Conservation (phyloP, 192 early-diverging fungal species). For the Coemansia sp. region DNA sequence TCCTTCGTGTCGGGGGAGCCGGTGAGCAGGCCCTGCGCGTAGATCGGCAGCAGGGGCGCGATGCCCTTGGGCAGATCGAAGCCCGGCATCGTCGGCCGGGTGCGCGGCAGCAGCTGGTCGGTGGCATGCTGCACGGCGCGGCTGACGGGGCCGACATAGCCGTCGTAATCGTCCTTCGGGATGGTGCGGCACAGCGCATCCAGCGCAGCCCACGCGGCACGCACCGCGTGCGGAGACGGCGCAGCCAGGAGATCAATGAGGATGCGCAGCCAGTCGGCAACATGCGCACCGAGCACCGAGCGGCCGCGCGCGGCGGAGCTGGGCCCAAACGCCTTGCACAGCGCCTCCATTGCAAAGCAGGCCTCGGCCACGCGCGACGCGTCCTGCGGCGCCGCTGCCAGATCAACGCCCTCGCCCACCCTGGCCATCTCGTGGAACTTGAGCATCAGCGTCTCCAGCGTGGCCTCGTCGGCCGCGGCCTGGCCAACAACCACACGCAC, state of each 20-base stretch:
- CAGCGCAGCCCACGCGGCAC: conserved; percentile 77
- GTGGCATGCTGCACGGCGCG: conserved; percentile 65
- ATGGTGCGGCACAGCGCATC: conserved; percentile 78
- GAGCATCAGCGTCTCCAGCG: conserved; percentile 75
- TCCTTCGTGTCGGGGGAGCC: conserved; percentile 83
- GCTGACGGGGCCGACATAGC: conserved; percentile 69
- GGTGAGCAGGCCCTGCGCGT: conserved; percentile 90
- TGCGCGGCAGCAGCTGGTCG: conserved; percentile 36
- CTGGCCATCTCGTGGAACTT: conserved; percentile 75
- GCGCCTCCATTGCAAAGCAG: conserved; percentile 42
- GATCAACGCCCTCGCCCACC: conserved; percentile 49
- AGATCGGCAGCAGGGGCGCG: conserved; percentile 86
- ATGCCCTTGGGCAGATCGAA: conserved; percentile 94
- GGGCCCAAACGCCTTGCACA: conserved; percentile 44
- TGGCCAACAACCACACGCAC: conserved; percentile 69
- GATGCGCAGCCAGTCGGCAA: conserved; percentile 78
- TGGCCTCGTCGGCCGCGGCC: conserved; percentile 77
- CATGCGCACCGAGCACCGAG: conserved; percentile 59
- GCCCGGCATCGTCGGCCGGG: conserved; percentile 62
- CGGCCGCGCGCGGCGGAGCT: conserved; percentile 46
- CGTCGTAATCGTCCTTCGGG: conserved; percentile 87
- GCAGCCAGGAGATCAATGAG: conserved; percentile 75
- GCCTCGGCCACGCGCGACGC: conserved; percentile 46
- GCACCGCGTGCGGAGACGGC: conserved; percentile 59
- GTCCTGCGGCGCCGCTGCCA: conserved; percentile 12